Percentiles rank a stretch among this genome's conserved stretches.
phyloP scores from a whole-genome alignment of 2,329 filamentous ascomycete species.

The Arthroderma sp. region DNA sequence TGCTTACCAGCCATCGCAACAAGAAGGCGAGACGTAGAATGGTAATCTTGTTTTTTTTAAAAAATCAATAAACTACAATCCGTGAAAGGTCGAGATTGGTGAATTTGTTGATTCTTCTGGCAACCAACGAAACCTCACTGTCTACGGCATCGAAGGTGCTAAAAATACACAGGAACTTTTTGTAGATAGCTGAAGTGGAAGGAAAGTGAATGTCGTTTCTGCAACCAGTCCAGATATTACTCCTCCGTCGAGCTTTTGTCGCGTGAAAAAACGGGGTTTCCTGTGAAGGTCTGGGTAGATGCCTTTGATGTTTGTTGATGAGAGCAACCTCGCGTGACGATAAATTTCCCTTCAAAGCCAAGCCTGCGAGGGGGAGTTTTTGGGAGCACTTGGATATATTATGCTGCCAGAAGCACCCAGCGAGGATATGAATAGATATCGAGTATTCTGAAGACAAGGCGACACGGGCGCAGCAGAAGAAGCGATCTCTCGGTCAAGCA shows the following conservation, averaged over 20 bases:
- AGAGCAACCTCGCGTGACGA: neutral
- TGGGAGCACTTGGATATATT: too few relatives aligned
- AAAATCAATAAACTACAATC: constrained; percentile 27
- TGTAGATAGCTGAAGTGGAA: constrained; percentile 18
- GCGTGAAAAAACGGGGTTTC: neutral
- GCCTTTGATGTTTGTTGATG: neutral
- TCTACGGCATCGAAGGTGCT: constrained; percentile 29
- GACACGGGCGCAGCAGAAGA: too few relatives aligned
- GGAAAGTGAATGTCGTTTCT: constrained; percentile 17
- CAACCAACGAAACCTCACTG: constrained; percentile 12
- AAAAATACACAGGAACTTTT: constrained; percentile 24
- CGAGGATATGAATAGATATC: too few relatives aligned
- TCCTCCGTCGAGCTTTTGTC: constrained; percentile 5
- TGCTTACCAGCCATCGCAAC: constrained; percentile 50
- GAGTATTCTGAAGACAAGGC: too few relatives aligned
- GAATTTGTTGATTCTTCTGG: constrained; percentile 9
- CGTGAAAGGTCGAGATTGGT: constrained; percentile 9
- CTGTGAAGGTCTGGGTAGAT: too few relatives aligned
- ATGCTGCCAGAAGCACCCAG: too few relatives aligned
- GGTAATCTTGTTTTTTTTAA: neutral
- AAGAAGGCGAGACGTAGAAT: constrained; percentile 12
- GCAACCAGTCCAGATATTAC: constrained; percentile 21
- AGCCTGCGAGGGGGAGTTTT: too few relatives aligned
- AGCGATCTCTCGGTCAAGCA: too few relatives aligned
- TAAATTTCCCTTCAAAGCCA: too few relatives aligned